Evolutionary conservation across 1,139 yeast species (phyloP).

Genomic region (Suhomyces coccinellae): DNA sequence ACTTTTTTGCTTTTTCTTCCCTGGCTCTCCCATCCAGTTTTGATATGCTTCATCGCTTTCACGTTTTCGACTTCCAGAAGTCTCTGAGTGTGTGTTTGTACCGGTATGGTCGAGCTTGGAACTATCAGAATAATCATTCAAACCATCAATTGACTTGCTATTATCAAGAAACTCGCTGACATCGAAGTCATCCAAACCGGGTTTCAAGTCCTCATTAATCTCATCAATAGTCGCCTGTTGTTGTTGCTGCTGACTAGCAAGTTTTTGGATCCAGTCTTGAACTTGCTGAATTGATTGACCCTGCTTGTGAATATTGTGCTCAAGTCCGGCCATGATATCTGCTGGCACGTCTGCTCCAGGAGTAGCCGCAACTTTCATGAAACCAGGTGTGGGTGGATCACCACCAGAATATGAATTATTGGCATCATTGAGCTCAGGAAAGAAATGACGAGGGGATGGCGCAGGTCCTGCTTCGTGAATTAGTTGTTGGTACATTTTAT

Average conservation of each 20-base stretch:
- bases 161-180: constrained; percentile 38
- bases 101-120: neutral
- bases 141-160: neutral
- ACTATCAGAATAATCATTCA: neutral
- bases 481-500: constrained; percentile 34
- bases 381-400: constrained; percentile 14
- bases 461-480: constrained; percentile 25
- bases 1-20: constrained; percentile 2
- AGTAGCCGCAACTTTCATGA: constrained; percentile 5
- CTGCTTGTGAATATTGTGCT: constrained; percentile 48
- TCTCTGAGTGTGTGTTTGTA: neutral
- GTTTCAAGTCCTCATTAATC: constrained; percentile 15
- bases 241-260: constrained; percentile 40
- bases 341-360: constrained; percentile 9
- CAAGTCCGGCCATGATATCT: constrained; percentile 37
- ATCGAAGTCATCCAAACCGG: constrained; percentile 37
- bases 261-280: constrained; percentile 56
- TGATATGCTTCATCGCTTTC: constrained; percentile 1
- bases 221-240: constrained; percentile 24
- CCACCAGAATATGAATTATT: constrained; percentile 14
- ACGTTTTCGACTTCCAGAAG: constrained; percentile 2
- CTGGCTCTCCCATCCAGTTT: constrained; percentile 5
- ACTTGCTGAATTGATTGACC: constrained; percentile 59
- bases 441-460: constrained; percentile 34
- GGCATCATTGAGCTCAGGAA: constrained; percentile 31